phyloP scores from a whole-genome alignment of 805 yeast species.

The Tetrapisispora iriomotensis region DNA sequence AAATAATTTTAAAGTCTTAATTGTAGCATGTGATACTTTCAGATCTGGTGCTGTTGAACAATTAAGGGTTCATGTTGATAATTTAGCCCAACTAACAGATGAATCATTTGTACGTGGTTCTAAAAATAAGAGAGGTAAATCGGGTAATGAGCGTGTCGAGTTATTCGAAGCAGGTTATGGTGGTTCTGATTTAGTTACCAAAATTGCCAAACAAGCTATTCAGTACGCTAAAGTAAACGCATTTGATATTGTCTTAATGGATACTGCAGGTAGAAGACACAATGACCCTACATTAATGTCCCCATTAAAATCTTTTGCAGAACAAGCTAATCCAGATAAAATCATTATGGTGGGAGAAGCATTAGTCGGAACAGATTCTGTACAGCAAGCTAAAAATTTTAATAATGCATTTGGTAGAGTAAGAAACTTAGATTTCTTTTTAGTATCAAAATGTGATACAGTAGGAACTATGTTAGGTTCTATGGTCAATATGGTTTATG shows the following conservation, averaged over 20 bases:
- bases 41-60: slow-evolving; percentile 99
- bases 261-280: slow-evolving; percentile 96
- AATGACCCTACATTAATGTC: slow-evolving; percentile 93
- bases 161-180: slow-evolving; percentile 93
- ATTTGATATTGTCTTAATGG: slow-evolving; percentile 83
- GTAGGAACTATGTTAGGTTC: slow-evolving; percentile 95
- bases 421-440: slow-evolving; percentile 77
- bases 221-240: slow-evolving; percentile 58
- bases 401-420: slow-evolving; percentile 85
- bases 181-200: slow-evolving; percentile 88
- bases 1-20: slow-evolving; percentile 73
- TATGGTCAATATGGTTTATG: slow-evolving; percentile 94
- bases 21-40: slow-evolving; percentile 96
- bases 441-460: slow-evolving; percentile 90
- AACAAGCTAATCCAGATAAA: slow-evolving; percentile 90
- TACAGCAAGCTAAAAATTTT: slow-evolving; percentile 87
- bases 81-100: slow-evolving; percentile 59
- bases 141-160: slow-evolving; percentile 43
- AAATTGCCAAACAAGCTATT: slow-evolving; percentile 85
- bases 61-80: slow-evolving; percentile 83
- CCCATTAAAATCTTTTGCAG: slow-evolving; percentile 87
- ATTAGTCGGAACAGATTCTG: slow-evolving; percentile 93
- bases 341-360: slow-evolving; percentile 99
- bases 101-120: slow-evolving; percentile 31
- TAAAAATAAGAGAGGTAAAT: slow-evolving; percentile 29